These are phyloP conservation scores for Amoebophrya sp. DNA, from an alignment of 169 alveolate species.

Conservation along the genomic window DNA sequence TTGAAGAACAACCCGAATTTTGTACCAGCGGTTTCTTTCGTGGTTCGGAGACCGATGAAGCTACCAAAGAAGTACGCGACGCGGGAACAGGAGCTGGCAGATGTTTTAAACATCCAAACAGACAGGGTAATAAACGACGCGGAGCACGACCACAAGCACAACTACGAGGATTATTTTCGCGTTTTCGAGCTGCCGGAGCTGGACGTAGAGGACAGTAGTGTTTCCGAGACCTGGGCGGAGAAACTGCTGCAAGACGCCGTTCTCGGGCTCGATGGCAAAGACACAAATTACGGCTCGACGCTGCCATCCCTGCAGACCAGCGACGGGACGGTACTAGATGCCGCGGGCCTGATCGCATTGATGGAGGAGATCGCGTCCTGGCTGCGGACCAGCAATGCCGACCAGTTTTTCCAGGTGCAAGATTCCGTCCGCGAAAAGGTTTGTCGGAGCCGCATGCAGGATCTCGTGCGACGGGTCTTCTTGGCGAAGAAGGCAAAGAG, in stretches of 20 bases:
- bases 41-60: not conserved
- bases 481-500: no score
- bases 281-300: no score
- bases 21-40: not conserved
- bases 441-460: not conserved
- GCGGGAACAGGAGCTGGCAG: not conserved
- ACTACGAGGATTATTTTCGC: not conserved
- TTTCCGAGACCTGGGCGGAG: no score
- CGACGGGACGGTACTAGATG: not conserved
- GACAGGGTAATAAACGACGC: no score
- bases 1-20: not conserved
- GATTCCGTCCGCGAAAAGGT: not conserved
- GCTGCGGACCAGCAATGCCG: not conserved
- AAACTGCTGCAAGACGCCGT: no score
- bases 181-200: not conserved
- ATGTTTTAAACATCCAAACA: not conserved
- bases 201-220: not conserved
- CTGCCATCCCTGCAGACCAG: not conserved
- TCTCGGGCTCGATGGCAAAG: no score
- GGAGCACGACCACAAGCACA: no score
- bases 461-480: no score
- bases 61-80: not conserved
- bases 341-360: not conserved
- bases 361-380: not conserved
- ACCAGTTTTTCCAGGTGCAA: not conserved